phyloP scores from a whole-genome alignment of 805 yeast species.

The Candida morakotiae region DNA sequence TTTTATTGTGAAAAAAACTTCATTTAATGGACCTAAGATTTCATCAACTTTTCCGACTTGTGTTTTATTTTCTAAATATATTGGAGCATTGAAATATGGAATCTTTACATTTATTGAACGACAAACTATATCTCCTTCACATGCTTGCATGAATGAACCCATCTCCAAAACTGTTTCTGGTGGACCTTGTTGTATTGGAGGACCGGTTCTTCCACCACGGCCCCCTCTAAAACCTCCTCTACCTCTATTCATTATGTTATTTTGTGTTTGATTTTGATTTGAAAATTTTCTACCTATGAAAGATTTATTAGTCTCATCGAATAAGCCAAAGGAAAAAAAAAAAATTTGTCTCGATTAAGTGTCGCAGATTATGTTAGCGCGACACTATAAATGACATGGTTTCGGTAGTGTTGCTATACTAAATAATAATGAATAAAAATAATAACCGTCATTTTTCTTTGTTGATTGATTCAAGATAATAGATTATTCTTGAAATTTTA shows the following conservation, averaged over 20 bases:
- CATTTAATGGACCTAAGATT: slow-evolving; percentile 95
- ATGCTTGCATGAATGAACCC: slow-evolving; percentile 88
- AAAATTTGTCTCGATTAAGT: not conserved
- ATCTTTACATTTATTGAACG: slow-evolving; percentile 89
- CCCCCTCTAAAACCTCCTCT: slow-evolving; percentile 68
- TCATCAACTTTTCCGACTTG: slow-evolving; percentile 98
- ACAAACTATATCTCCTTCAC: slow-evolving; percentile 97
- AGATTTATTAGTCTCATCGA: slow-evolving; percentile 3
- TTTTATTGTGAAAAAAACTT: slow-evolving; percentile 95
- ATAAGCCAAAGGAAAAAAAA: not conserved
- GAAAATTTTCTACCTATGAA: slow-evolving; percentile 3
- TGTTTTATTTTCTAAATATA: slow-evolving; percentile 91
- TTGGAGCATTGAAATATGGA: slow-evolving; percentile 98
- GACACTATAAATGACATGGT: too few species aligned
- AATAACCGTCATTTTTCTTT: not conserved
- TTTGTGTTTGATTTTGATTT: not conserved
- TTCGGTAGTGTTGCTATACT: too few species aligned
- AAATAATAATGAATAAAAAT: not conserved
- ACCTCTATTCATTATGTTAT: slow-evolving; percentile 56
- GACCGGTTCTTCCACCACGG: slow-evolving; percentile 69
- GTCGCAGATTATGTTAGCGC: too few species aligned
- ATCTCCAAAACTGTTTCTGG: slow-evolving; percentile 93
- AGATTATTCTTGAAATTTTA: too few species aligned
- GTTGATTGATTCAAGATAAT: not conserved
- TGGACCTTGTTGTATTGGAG: slow-evolving; percentile 82